Percentiles rank a stretch among this genome's conserved stretches.
Evolutionary conservation across 805 yeast genomes (phyloP).

Genomic region (Saturnispora sekii): DNA sequence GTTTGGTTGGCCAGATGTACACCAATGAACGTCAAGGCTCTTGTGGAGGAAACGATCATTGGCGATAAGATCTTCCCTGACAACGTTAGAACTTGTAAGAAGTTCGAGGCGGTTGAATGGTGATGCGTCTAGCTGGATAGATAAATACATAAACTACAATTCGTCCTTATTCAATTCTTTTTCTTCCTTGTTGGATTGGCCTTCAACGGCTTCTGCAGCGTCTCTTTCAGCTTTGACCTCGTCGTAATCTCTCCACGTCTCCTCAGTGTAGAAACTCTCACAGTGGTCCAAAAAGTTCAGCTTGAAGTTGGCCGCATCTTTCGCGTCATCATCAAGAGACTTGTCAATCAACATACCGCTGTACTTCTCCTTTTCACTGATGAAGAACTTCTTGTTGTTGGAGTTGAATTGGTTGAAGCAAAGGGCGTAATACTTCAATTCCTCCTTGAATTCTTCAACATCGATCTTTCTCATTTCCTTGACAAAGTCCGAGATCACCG

Average conservation of each 20-base stretch:
- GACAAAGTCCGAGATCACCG: conserved; percentile 25
- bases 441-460: conserved; percentile 15
- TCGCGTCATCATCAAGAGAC: conserved; percentile 30
- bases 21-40: conserved; percentile 65
- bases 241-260: conserved; percentile 13
- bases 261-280: conserved; percentile 12
- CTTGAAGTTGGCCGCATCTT: conserved; percentile 44
- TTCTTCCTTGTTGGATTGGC: neutral
- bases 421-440: conserved; percentile 38
- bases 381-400: conserved; percentile 36
- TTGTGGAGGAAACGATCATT: conserved; percentile 67
- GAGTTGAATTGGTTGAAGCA: conserved; percentile 32
- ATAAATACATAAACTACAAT: conserved; percentile 4
- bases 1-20: conserved; percentile 84
- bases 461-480: conserved; percentile 29
- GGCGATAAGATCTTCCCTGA: conserved; percentile 64
- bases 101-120: conserved; percentile 47
- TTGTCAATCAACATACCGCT: conserved; percentile 31
- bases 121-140: conserved; percentile 14
- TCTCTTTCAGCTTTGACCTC: conserved; percentile 13
- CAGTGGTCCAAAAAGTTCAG: conserved; percentile 30
- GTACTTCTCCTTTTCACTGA: conserved; percentile 39
- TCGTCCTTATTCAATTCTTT: conserved; percentile 11
- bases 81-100: conserved; percentile 50
- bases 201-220: neutral